These are phyloP conservation scores for Cyberlindnera sargentensis DNA, from an alignment of 805 yeast species.

Conservation along the genomic window DNA sequence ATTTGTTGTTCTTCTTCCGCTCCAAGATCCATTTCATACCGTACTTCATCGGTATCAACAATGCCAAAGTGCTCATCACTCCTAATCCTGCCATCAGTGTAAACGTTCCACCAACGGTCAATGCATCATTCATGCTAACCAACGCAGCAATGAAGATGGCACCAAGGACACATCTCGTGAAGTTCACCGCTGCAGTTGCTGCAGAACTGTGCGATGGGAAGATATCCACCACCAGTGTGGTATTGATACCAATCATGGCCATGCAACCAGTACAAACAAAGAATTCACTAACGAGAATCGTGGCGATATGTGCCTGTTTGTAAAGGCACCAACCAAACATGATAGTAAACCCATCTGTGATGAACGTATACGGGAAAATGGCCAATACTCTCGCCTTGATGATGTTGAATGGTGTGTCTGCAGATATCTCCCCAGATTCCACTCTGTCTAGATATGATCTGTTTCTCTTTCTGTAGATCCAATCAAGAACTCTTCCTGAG, in stretches of 20 bases:
- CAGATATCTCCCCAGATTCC: conserved; percentile 16
- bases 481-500: conserved; percentile 52
- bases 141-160: conserved; percentile 68
- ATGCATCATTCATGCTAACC: conserved; percentile 44
- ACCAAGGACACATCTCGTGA: conserved; percentile 64
- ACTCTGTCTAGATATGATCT: conserved; percentile 14
- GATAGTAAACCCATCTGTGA: conserved; percentile 35
- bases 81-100: conserved; percentile 59
- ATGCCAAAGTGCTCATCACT: conserved; percentile 17
- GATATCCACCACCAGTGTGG: conserved; percentile 70
- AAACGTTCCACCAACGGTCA: conserved; percentile 73
- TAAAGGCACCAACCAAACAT: conserved; percentile 73
- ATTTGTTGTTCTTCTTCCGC: conserved; percentile 12
- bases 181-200: conserved; percentile 65
- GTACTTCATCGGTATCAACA: conserved; percentile 25
- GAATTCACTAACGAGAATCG: conserved; percentile 42
- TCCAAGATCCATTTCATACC: conserved; percentile 25
- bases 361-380: conserved; percentile 34
- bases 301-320: conserved; percentile 14
- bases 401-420: conserved; percentile 39
- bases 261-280: conserved; percentile 53
- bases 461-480: conserved; percentile 26
- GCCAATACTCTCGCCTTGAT: conserved; percentile 48
- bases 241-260: conserved; percentile 48
- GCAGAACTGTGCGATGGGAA: conserved; percentile 67